Evolutionary conservation across 805 yeast genomes (phyloP).

Genomic region (Nakazawaea wickerhamii): DNA sequence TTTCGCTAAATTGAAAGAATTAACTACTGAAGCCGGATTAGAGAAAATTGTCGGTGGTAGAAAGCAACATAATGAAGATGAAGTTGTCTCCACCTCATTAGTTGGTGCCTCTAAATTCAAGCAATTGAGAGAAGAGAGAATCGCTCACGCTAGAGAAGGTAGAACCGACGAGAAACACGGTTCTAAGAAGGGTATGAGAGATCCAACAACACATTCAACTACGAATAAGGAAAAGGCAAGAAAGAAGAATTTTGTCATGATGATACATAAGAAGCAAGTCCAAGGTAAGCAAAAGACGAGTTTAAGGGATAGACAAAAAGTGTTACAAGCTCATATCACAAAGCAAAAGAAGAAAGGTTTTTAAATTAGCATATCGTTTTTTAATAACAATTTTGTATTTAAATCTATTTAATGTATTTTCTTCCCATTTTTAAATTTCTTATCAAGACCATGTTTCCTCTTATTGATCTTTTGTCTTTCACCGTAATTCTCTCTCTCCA

Average conservation of each 20-base stretch:
- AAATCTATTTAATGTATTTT: slow-evolving; percentile 12
- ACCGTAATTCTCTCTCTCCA: slow-evolving; percentile 90
- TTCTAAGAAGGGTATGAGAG: slow-evolving; percentile 75
- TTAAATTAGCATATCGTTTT: slow-evolving; percentile 20
- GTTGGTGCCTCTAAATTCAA: slow-evolving; percentile 79
- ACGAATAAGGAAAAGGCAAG: slow-evolving; percentile 95
- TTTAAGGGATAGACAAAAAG: slow-evolving; percentile 83
- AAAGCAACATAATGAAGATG: slow-evolving; percentile 62
- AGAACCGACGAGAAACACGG: slow-evolving; percentile 91
- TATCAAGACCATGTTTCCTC: slow-evolving; percentile 25
- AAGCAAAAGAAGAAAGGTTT: slow-evolving; percentile 88
- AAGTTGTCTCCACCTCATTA: slow-evolving; percentile 72
- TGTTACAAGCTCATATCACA: slow-evolving; percentile 76
- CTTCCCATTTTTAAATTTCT: slow-evolving; percentile 16
- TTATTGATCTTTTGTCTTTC: slow-evolving; percentile 55
- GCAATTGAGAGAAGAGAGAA: slow-evolving; percentile 83
- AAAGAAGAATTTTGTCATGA: slow-evolving; percentile 98
- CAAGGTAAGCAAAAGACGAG: slow-evolving; percentile 92
- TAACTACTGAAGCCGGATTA: slow-evolving; percentile 79
- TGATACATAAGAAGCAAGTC: slow-evolving; percentile 91
- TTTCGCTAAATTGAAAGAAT: slow-evolving; percentile 90
- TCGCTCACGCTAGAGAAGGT: slow-evolving; percentile 84
- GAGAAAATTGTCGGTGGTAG: slow-evolving; percentile 52
- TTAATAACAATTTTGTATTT: neutral
- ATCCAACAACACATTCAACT: slow-evolving; percentile 73